Conservation (phyloP, 169 alveolate species). For the Plasmodium fragile region DNA sequence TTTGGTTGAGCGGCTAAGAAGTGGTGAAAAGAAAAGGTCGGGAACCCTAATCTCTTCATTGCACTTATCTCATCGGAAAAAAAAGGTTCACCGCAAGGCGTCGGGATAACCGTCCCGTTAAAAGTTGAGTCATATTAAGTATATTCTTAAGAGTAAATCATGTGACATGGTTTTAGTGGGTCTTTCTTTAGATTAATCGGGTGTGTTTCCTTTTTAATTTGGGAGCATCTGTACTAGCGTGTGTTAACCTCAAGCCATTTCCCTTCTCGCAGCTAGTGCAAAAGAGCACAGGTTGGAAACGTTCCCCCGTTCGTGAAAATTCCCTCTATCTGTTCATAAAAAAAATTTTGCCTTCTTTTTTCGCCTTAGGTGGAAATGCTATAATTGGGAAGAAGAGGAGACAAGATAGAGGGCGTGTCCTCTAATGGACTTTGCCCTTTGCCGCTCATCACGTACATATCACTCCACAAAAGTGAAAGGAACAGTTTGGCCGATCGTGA, state of each 20-base stretch:
- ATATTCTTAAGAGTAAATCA: background rate
- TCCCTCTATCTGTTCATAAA: background rate
- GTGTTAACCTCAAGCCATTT: background rate
- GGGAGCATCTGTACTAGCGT: background rate
- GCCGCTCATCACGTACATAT: background rate
- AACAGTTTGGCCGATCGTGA: background rate
- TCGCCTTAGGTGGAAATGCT: background rate
- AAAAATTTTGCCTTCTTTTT: background rate
- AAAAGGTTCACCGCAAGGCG: background rate
- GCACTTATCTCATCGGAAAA: background rate
- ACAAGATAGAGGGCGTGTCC: background rate
- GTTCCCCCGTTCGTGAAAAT: background rate
- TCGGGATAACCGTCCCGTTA: background rate
- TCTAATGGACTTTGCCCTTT: background rate
- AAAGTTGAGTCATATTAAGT: too few relatives aligned
- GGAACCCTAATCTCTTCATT: background rate
- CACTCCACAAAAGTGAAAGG: background rate
- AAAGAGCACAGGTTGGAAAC: background rate
- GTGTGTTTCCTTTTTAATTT: background rate
- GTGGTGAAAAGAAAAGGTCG: background rate
- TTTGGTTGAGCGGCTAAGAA: background rate
- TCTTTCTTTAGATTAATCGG: background rate
- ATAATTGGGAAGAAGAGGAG: background rate
- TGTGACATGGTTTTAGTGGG: background rate
- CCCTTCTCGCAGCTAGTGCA: background rate